Percentiles rank a stretch among this genome's conserved stretches.
These are phyloP conservation scores for Coffea eugenioides DNA, from an alignment of 257 asterid species.

Conservation along the genomic window DNA sequence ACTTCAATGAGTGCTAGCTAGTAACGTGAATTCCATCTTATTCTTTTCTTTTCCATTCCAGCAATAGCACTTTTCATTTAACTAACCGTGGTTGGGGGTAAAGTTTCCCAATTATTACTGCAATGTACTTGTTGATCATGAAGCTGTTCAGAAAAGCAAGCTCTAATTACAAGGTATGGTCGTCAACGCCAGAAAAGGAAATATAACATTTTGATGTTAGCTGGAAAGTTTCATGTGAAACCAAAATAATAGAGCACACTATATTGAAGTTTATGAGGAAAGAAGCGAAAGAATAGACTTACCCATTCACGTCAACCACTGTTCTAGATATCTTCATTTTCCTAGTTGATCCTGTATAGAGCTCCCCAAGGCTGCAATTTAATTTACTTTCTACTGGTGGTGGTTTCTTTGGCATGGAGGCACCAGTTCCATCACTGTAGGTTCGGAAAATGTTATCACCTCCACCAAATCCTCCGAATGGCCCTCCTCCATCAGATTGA, in stretches of 20 bases:
- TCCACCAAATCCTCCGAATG: slow-evolving; percentile 38
- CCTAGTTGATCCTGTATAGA: slow-evolving; percentile 75
- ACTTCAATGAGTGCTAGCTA: too few species aligned
- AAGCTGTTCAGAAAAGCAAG: neutral
- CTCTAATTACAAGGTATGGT: neutral
- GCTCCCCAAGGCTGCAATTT: slow-evolving; percentile 80
- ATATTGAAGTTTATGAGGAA: neutral
- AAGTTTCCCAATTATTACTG: too few species aligned
- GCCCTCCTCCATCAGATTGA: slow-evolving; percentile 51
- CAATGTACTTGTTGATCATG: neutral
- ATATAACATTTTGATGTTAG: neutral
- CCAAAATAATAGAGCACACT: neutral
- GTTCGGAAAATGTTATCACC: slow-evolving; percentile 38
- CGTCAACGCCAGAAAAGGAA: neutral
- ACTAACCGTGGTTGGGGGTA: too few species aligned
- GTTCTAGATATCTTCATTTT: slow-evolving; percentile 91
- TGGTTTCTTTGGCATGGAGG: slow-evolving; percentile 62
- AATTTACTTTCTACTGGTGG: slow-evolving; percentile 74
- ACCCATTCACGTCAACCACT: slow-evolving; percentile 65
- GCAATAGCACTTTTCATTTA: too few species aligned
- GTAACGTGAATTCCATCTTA: too few species aligned
- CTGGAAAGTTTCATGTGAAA: too few species aligned
- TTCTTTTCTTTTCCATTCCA: too few species aligned
- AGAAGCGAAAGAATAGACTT: neutral
- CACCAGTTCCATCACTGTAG: slow-evolving; percentile 44